Evolutionary conservation across 768 basidiomycete species (phyloP).

Genomic region (Cubamyces lactineus): DNA sequence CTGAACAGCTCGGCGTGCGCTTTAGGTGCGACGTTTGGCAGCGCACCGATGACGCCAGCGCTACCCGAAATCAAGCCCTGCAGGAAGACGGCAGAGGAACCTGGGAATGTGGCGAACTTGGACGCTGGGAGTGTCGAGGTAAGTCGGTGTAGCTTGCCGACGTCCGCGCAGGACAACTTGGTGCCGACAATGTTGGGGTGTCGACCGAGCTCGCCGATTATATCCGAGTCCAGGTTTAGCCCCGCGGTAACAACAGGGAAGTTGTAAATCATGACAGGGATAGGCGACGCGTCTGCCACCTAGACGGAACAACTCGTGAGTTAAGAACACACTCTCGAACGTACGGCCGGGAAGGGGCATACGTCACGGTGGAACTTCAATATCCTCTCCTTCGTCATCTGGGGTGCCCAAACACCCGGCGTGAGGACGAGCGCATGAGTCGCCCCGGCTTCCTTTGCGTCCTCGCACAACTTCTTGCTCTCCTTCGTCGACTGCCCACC

Average conservation of each 20-base stretch:
- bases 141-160: constrained; percentile 82
- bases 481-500: constrained; percentile 81
- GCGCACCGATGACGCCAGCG: constrained; percentile 49
- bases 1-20: constrained; percentile 53
- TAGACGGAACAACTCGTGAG: constrained; percentile 35
- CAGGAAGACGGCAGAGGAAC: constrained; percentile 68
- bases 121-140: constrained; percentile 55
- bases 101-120: constrained; percentile 74
- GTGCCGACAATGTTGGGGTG: constrained; percentile 88
- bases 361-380: constrained; percentile 69
- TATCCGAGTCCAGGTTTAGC: constrained; percentile 83
- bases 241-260: constrained; percentile 83
- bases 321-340: background rate
- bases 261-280: constrained; percentile 83
- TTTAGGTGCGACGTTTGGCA: constrained; percentile 50
- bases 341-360: background rate
- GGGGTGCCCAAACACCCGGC: constrained; percentile 69
- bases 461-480: constrained; percentile 67
- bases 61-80: constrained; percentile 47
- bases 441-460: constrained; percentile 84
- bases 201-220: constrained; percentile 63
- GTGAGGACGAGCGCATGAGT: constrained; percentile 76
- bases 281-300: constrained; percentile 70
- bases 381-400: constrained; percentile 66
- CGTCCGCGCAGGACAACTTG: constrained; percentile 83